Conservation (phyloP, 768 basidiomycete genomes). For the Trametopsis cervina region DNA sequence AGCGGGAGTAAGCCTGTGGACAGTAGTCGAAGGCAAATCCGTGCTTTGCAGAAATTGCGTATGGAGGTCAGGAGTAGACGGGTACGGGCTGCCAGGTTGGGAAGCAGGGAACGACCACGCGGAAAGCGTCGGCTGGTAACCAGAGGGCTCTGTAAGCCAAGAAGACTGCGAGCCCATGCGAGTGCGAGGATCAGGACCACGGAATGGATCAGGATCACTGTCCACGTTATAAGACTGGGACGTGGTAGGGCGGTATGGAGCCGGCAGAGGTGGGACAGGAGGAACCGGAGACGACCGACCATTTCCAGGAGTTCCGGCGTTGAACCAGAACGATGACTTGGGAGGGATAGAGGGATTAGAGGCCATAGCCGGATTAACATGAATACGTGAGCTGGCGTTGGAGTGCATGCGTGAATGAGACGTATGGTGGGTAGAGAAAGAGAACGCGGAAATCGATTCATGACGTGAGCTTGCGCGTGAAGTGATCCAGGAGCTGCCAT, state of each 20-base stretch:
- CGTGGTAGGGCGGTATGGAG: conserved; percentile 40
- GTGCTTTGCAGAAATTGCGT: conserved; percentile 12
- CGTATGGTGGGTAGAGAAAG: conserved; percentile 64
- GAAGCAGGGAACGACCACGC: conserved; percentile 63
- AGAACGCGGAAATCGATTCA: conserved; percentile 62
- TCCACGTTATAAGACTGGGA: conserved; percentile 33
- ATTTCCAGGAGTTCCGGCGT: conserved; percentile 31
- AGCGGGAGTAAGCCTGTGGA: conserved; percentile 43
- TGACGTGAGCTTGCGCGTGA: conserved; percentile 49
- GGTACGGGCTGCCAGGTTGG: conserved; percentile 29
- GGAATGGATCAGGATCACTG: conserved; percentile 59
- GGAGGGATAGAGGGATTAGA: conserved; percentile 28
- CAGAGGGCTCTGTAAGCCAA: conserved; percentile 63
- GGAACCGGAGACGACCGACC: conserved; percentile 40
- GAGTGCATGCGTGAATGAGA: conserved; percentile 37
- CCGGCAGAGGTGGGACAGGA: conserved; percentile 52
- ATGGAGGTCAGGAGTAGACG: conserved; percentile 33
- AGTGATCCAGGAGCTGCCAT: conserved; percentile 79
- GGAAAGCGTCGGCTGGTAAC: conserved; percentile 49
- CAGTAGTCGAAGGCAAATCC: conserved; percentile 25
- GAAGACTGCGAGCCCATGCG: conserved; percentile 64
- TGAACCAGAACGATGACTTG: conserved; percentile 63
- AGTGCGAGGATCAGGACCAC: conserved; percentile 41
- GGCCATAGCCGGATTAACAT: conserved; percentile 26
- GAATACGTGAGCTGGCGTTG: conserved; percentile 19